Conservation (phyloP, 2,329 filamentous ascomycete species). For the Penicillium sp. region DNA sequence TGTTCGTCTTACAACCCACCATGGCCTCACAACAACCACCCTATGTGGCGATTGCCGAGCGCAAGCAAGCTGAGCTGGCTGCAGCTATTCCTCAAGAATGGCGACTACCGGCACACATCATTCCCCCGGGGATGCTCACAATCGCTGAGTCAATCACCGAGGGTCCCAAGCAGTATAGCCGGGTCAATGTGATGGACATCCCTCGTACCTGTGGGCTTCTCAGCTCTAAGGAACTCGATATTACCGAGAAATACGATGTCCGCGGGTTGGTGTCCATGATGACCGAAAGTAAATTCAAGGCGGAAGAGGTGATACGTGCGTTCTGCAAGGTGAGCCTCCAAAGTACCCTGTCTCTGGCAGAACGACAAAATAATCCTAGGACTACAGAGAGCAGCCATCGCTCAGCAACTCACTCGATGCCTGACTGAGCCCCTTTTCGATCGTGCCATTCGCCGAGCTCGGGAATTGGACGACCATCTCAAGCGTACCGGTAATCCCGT, state of each 20-base stretch:
- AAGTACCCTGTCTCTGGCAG: neutral
- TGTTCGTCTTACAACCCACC: neutral
- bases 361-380: neutral
- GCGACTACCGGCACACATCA: constrained; percentile 33
- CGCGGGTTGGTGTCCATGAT: constrained; percentile 38
- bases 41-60: constrained; percentile 36
- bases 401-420: constrained; percentile 47
- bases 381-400: constrained; percentile 36
- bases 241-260: constrained; percentile 55
- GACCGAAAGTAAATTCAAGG: constrained; percentile 32
- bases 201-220: constrained; percentile 55
- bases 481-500: constrained; percentile 41
- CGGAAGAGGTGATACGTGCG: constrained; percentile 50
- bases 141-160: constrained; percentile 36
- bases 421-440: constrained; percentile 55
- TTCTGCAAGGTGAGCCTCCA: constrained; percentile 51
- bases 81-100: constrained; percentile 42
- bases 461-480: constrained; percentile 48
- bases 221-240: constrained; percentile 49
- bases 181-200: constrained; percentile 46
- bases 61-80: constrained; percentile 39
- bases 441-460: constrained; percentile 48
- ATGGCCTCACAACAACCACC: constrained; percentile 21
- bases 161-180: constrained; percentile 28
- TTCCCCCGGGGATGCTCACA: constrained; percentile 37